These are phyloP conservation scores for Pythium sukuiense DNA, from an alignment of 352 stramenopile genomes.

Conservation along the genomic window DNA sequence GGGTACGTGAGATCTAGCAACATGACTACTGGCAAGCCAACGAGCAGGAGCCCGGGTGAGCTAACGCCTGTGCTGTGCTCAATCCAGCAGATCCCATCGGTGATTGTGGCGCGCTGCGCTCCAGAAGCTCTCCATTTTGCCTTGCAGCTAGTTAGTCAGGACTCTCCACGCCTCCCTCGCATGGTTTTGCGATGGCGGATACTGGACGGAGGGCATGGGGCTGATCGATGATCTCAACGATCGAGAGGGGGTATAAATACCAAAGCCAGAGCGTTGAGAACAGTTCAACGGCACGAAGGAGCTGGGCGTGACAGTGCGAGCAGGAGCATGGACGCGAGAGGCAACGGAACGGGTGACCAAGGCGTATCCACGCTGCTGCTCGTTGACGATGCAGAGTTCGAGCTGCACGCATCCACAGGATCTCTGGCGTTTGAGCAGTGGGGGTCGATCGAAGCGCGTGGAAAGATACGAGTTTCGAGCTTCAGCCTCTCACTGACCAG, in stretches of 20 bases:
- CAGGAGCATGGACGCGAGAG: background rate
- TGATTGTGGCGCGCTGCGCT: background rate
- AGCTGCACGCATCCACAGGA: slow-evolving; percentile 25
- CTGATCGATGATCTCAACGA: background rate
- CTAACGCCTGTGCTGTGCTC: background rate
- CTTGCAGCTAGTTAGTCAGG: background rate
- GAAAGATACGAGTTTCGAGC: background rate
- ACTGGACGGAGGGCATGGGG: slow-evolving; percentile 12
- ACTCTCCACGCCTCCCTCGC: background rate
- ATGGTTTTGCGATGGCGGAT: background rate
- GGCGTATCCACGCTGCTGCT: slow-evolving; percentile 36
- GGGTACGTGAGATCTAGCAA: background rate
- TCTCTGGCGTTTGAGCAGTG: slow-evolving; percentile 28
- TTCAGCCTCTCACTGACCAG: slow-evolving; percentile 9
- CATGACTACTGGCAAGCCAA: background rate
- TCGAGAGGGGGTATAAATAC: background rate
- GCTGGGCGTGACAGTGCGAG: background rate
- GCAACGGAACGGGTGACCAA: background rate
- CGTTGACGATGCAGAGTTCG: slow-evolving; percentile 33
- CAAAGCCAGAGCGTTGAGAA: background rate
- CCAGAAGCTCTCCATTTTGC: no score
- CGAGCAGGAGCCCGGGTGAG: background rate
- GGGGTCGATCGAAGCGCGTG: slow-evolving; percentile 19
- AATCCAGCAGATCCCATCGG: slow-evolving; percentile 1
- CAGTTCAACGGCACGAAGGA: background rate